A percentile compares a stretch with the other conserved stretches of the same genome.
Evolutionary conservation across 1,139 yeast genomes (phyloP).

Genomic region (Trichomonascaceae sp.): DNA sequence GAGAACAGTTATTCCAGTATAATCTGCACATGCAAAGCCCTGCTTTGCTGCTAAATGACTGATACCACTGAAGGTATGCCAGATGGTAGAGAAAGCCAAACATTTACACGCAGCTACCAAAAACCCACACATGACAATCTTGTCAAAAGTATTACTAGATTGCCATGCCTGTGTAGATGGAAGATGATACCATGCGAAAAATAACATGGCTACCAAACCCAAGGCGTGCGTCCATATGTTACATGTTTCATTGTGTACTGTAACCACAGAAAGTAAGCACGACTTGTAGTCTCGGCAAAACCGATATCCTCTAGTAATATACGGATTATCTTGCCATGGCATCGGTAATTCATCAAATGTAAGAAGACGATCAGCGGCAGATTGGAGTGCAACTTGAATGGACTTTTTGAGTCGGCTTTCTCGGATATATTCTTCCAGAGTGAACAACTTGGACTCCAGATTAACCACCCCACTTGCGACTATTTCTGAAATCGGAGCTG

Average conservation of each 20-base stretch:
- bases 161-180: constrained; percentile 45
- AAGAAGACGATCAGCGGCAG: constrained; percentile 53
- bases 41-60: constrained; percentile 58
- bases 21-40: constrained; percentile 87
- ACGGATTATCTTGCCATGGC: constrained; percentile 91
- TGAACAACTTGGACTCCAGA: constrained; percentile 30
- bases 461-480: constrained; percentile 24
- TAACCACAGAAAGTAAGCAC: constrained; percentile 52
- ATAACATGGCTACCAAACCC: constrained; percentile 57
- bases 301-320: constrained; percentile 76
- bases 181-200: constrained; percentile 52
- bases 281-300: constrained; percentile 61
- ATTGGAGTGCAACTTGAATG: constrained; percentile 32
- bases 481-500: constrained; percentile 10
- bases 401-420: constrained; percentile 20
- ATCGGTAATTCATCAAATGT: constrained; percentile 86
- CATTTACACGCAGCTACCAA: constrained; percentile 71
- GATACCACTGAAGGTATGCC: constrained; percentile 91
- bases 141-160: constrained; percentile 43
- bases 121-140: constrained; percentile 54
- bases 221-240: constrained; percentile 90
- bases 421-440: constrained; percentile 27
- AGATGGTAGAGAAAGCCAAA: constrained; percentile 65
- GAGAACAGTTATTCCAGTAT: constrained; percentile 85
- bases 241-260: constrained; percentile 81